Conservation (phyloP, 2,329 filamentous ascomycete species). For the Stagonosporopsis vannaccii region DNA sequence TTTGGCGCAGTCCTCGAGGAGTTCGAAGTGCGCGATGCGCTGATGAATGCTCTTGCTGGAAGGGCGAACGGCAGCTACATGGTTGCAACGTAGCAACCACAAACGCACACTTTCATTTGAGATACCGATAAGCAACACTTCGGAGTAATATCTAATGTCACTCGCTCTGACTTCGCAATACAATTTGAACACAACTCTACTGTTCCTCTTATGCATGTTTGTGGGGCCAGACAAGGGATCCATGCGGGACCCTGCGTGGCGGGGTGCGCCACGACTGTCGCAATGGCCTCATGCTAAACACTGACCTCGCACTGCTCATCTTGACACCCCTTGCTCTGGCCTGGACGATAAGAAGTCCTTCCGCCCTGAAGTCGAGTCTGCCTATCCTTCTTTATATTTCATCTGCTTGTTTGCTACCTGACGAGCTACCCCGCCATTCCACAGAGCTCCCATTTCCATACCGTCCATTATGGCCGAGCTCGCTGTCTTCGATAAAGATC, state of each 20-base stretch:
- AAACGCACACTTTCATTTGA: background rate
- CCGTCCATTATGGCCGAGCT: constrained; percentile 49
- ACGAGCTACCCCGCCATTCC: constrained; percentile 10
- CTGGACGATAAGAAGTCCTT: background rate
- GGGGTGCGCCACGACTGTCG: constrained; percentile 19
- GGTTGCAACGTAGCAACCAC: constrained; percentile 7
- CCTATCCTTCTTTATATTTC: background rate
- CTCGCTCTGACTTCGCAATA: constrained; percentile 23
- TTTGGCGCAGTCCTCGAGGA: constrained; percentile 75
- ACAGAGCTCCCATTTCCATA: constrained; percentile 3
- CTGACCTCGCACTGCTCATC: constrained; percentile 11
- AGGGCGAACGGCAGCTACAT: constrained; percentile 49
- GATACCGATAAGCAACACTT: constrained; percentile 4
- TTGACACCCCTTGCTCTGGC: constrained; percentile 14
- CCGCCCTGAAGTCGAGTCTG: background rate
- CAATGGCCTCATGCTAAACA: constrained; percentile 21
- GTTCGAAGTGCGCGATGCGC: constrained; percentile 78
- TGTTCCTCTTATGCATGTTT: constrained; percentile 17
- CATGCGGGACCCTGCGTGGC: constrained; percentile 15
- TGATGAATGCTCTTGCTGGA: constrained; percentile 72
- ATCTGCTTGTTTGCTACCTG: background rate
- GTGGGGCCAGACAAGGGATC: constrained; percentile 8
- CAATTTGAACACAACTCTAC: constrained; percentile 11
- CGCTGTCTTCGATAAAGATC: constrained; percentile 55
- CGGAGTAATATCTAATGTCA: constrained; percentile 33